phyloP scores from a whole-genome alignment of 2,329 filamentous ascomycete species.

The Xylariaceae sp. region DNA sequence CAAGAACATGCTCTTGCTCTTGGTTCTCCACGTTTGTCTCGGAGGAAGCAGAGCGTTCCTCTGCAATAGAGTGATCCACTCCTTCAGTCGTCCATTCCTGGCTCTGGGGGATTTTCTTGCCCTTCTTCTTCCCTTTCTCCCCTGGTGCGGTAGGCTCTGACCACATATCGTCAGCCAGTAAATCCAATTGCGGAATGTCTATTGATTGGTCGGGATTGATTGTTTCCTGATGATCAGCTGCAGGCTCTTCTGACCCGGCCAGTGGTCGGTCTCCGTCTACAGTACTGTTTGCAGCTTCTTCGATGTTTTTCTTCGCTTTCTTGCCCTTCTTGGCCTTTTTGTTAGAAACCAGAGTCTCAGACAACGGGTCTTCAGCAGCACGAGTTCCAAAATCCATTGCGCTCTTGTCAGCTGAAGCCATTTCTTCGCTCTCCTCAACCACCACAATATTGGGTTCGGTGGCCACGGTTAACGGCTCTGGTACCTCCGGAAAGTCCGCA shows the following conservation, averaged over 20 bases:
- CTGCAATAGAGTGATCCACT: conserved; percentile 3
- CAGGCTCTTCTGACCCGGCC: conserved; percentile 7
- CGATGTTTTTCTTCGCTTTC: conserved; percentile 14
- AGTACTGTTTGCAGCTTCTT: conserved; percentile 3
- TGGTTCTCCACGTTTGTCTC: too few relatives aligned
- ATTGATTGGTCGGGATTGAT: conserved; percentile 7
- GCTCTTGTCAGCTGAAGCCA: too few relatives aligned
- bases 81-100: conserved; percentile 10
- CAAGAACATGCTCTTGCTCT: too few relatives aligned
- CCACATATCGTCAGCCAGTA: conserved; percentile 7
- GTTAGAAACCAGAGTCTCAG: conserved; percentile 15
- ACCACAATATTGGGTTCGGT: background rate
- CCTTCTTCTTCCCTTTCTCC: conserved; percentile 23
- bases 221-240: background rate
- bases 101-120: conserved; percentile 12
- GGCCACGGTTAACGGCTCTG: background rate
- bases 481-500: conserved; percentile 3
- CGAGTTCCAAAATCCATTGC: too few relatives aligned
- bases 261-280: background rate
- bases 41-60: too few relatives aligned
- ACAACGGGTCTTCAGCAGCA: conserved; percentile 7
- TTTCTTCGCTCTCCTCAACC: too few relatives aligned
- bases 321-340: conserved; percentile 25
- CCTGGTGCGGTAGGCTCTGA: conserved; percentile 12
- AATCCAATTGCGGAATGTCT: conserved; percentile 9